phyloP scores from a whole-genome alignment of 805 yeast species.

The Hanseniaspora lachancei region DNA sequence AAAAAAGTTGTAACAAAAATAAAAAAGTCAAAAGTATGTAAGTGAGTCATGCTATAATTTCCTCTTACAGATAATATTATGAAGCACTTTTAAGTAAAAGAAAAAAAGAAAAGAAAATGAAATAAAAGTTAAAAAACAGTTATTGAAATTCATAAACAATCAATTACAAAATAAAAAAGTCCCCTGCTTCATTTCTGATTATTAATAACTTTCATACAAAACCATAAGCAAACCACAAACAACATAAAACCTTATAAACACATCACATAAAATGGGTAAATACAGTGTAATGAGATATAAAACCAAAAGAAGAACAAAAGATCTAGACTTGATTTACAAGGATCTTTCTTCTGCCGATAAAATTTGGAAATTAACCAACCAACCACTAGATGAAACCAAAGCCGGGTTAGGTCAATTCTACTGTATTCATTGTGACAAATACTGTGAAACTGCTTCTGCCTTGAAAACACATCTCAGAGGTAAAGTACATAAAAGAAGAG shows the following conservation, averaged over 20 bases:
- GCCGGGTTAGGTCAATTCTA: constrained; percentile 93
- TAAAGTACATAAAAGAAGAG: constrained; percentile 77
- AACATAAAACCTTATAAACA: not conserved
- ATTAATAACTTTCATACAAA: not conserved
- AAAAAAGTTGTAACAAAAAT: too few relatives aligned
- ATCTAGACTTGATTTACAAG: constrained; percentile 65
- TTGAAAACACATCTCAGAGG: constrained; percentile 58
- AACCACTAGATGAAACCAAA: constrained; percentile 74
- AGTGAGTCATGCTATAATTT: too few relatives aligned
- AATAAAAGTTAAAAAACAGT: too few relatives aligned
- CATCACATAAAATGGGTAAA: constrained; percentile 52
- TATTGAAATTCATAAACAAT: too few relatives aligned
- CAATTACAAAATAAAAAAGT: too few relatives aligned
- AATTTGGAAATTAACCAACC: constrained; percentile 58
- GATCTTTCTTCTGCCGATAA: constrained; percentile 57
- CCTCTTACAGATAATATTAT: too few relatives aligned
- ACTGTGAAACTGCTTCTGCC: constrained; percentile 67
- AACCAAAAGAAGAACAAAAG: constrained; percentile 77
- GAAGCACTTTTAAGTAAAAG: too few relatives aligned
- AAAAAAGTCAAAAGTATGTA: too few relatives aligned
- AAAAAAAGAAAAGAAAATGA: too few relatives aligned
- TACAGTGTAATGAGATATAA: constrained; percentile 76
- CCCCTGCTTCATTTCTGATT: too few relatives aligned
- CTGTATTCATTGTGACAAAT: constrained; percentile 88
- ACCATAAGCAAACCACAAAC: not conserved